These are phyloP conservation scores for Zostera marina DNA, from an alignment of 116 monocot genomes.

Conservation along the genomic window DNA sequence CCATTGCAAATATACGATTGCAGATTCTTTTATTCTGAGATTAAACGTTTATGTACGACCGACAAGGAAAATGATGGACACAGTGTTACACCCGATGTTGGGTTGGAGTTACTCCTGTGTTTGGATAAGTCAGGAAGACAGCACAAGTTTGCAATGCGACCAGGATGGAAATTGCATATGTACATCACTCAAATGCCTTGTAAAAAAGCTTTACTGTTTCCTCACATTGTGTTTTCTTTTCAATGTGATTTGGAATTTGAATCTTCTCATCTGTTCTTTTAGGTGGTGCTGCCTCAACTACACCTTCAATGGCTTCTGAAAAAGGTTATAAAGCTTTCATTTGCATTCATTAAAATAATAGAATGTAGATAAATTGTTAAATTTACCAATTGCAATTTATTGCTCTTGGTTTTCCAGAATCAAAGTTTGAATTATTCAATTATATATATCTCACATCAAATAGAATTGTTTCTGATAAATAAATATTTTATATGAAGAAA, in stretches of 20 bases:
- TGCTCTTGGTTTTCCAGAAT: no score
- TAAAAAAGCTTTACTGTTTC: slow-evolving; percentile 9
- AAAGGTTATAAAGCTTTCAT: not conserved
- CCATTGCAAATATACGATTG: not conserved
- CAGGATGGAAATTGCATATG: slow-evolving; percentile 46
- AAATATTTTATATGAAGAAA: no score
- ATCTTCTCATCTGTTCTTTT: slow-evolving; percentile 1
- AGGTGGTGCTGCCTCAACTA: slow-evolving; percentile 32
- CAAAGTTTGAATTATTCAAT: no score
- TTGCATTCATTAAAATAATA: not conserved
- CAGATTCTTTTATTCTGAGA: slow-evolving; percentile 63
- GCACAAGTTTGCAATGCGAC: slow-evolving; percentile 26
- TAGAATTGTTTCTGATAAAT: no score
- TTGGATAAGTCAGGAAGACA: slow-evolving; percentile 7
- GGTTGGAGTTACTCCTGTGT: slow-evolving; percentile 8
- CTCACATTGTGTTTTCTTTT: slow-evolving; percentile 1
- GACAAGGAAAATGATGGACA: not conserved
- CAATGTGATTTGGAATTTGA: not conserved
- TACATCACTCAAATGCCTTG: slow-evolving; percentile 69
- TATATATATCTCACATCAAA: no score
- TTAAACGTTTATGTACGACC: slow-evolving; percentile 9
- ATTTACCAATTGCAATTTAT: no score
- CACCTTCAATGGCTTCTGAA: not conserved
- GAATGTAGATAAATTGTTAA: no score
- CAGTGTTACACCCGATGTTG: not conserved